Conservation (phyloP, 169 alveolate species). For the Cryptosporidium ubiquitum region DNA sequence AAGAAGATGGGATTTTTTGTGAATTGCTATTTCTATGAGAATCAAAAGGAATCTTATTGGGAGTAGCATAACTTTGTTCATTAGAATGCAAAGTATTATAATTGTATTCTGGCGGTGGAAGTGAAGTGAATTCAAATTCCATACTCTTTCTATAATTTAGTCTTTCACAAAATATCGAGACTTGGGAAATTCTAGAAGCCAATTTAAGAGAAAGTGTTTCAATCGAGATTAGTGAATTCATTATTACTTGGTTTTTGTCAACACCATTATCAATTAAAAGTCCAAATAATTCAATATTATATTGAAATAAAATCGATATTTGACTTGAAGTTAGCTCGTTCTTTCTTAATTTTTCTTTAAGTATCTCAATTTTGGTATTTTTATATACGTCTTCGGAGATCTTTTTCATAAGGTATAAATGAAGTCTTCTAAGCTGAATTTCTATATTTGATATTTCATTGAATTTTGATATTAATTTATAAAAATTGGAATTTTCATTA, state of each 20-base stretch:
- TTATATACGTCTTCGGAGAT: slow-evolving; percentile 34
- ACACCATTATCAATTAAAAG: not conserved
- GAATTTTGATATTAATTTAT: not conserved
- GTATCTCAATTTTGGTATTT: not conserved
- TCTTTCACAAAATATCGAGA: slow-evolving; percentile 35
- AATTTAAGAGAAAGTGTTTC: slow-evolving; percentile 51
- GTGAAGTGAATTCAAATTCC: not conserved
- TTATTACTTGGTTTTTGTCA: not conserved
- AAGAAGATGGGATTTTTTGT: not conserved
- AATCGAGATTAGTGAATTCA: not conserved
- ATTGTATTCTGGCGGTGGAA: slow-evolving; percentile 15
- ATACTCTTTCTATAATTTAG: not conserved
- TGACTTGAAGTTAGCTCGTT: slow-evolving; percentile 65
- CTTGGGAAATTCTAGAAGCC: slow-evolving; percentile 63
- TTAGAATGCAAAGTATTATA: not conserved
- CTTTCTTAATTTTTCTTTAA: slow-evolving; percentile 22
- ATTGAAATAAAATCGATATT: slow-evolving; percentile 35
- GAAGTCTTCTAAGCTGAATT: slow-evolving; percentile 27
- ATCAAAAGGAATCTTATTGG: not conserved
- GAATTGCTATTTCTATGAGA: not conserved
- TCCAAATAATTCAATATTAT: slow-evolving; percentile 3
- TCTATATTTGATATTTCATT: not conserved
- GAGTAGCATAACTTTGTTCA: not conserved
- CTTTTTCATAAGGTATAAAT: slow-evolving; percentile 30
- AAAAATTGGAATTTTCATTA: not conserved